Evolutionary conservation across 106 monocot species (phyloP), one percentile per base, ranked within the genome.

Genomic region (Allium sativum): DNA sequence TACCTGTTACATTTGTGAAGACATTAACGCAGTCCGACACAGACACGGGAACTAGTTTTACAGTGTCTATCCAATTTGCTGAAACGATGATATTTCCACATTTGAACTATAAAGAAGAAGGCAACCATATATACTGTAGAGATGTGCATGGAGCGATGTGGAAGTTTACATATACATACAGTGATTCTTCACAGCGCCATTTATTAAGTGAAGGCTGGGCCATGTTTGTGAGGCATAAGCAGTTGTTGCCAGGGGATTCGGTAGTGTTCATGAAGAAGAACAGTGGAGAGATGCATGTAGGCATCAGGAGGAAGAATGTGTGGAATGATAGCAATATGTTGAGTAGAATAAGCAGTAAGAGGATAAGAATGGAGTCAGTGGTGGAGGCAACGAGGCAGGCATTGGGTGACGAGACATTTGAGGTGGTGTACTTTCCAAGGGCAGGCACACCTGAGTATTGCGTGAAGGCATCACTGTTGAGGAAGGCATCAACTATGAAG

Each of bases 11-110:
- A 9, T 83, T 83, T 62, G 83, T 79, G 0, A 83, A 83, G 69
- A 83, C 72, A 2, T 61, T 83, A 59, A 79, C 83, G 5, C 83
- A 83, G 65, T 83, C 83, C 1, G 83, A 83, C 21, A 79, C 83
- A 13, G 1, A 3, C 31, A 31, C 3, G 3, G 31, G 31, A 31
- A 31, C 31, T 31, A 3, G 31, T 3, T 31, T 80, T 66, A 76
- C 84, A 0, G 84, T 84, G 13, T 79, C 80, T 5, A 61, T 79
- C 6, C 80, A 80, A 67, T 84, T 79, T 56, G 84, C 84, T 0
- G 84, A 80, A 73, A 77, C 76, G 13, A 31, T 31, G n/a, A 79
- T 84, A 47, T 84, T 84, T 48, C 84, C 84, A 6, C 20, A 70
- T 21, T 50, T 84, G 73, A 79, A 84, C 61, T 84, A 84, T 62